These are phyloP conservation scores for Solanum medicagineum DNA, from an alignment of 257 asterid genomes.

Conservation along the genomic window DNA sequence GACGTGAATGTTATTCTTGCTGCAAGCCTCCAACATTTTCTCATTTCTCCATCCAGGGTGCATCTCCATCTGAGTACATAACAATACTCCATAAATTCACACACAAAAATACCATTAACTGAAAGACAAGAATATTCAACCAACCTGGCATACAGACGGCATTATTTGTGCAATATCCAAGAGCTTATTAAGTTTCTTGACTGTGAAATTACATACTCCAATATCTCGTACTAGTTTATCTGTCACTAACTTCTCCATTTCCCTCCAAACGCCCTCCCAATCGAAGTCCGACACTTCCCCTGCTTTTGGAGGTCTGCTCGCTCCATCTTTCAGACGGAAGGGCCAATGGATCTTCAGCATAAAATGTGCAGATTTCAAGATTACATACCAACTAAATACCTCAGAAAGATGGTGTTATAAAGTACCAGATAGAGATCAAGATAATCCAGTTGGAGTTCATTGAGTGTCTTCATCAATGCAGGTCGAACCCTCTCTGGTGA, in stretches of 20 bases:
- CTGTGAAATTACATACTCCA: slow-evolving; percentile 51
- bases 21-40: slow-evolving; percentile 63
- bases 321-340: slow-evolving; percentile 46
- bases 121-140: background rate
- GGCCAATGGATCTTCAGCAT: slow-evolving; percentile 60
- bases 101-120: background rate
- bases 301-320: slow-evolving; percentile 39
- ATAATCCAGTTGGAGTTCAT: slow-evolving; percentile 52
- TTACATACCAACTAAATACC: background rate
- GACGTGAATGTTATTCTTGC: slow-evolving; percentile 34
- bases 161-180: slow-evolving; percentile 29
- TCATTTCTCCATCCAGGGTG: slow-evolving; percentile 86
- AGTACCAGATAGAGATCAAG: slow-evolving; percentile 68
- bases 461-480: slow-evolving; percentile 41
- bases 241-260: slow-evolving; percentile 59
- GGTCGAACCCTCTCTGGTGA: slow-evolving; percentile 51
- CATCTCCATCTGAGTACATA: slow-evolving; percentile 56
- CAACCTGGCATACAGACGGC: slow-evolving; percentile 72
- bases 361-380: background rate
- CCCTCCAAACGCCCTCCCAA: slow-evolving; percentile 72
- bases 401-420: background rate
- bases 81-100: background rate
- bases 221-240: slow-evolving; percentile 51
- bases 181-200: slow-evolving; percentile 38
- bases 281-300: slow-evolving; percentile 52